A percentile compares a stretch with the other conserved stretches of the same genome.
phyloP scores from a whole-genome alignment of 805 yeast genomes.

The Candida awuae region DNA sequence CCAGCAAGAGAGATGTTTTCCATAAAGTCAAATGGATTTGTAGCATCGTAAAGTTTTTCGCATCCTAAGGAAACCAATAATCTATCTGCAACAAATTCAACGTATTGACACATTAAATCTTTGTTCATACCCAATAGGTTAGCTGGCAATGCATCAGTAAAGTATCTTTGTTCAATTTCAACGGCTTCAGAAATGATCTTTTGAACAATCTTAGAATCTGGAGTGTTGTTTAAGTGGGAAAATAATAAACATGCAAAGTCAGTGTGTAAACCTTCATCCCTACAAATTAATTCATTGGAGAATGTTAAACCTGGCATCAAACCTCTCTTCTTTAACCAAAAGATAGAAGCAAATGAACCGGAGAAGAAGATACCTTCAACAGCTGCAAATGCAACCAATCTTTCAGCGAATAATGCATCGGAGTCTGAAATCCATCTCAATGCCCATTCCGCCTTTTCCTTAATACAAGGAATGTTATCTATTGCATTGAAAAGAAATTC shows the following conservation, averaged over 20 bases:
- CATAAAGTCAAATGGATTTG: constrained; percentile 97
- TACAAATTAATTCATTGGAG: constrained; percentile 93
- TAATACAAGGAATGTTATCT: constrained; percentile 92
- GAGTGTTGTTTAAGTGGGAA: constrained; percentile 88
- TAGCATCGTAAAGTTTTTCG: constrained; percentile 75
- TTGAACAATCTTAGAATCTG: constrained; percentile 69
- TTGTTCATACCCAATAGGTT: constrained; percentile 92
- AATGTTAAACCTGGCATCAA: constrained; percentile 98
- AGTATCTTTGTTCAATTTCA: constrained; percentile 84
- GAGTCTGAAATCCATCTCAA: constrained; percentile 90
- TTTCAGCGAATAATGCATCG: constrained; percentile 86
- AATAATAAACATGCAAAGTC: constrained; percentile 95
- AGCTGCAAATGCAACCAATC: constrained; percentile 97
- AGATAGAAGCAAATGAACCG: constrained; percentile 96
- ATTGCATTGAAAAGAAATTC: constrained; percentile 90
- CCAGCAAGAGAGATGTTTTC: constrained; percentile 98
- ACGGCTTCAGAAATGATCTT: constrained; percentile 93
- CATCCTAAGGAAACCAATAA: constrained; percentile 85
- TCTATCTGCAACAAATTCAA: constrained; percentile 96
- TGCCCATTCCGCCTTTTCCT: constrained; percentile 98
- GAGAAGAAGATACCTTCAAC: constrained; percentile 98
- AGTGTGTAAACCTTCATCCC: constrained; percentile 98
- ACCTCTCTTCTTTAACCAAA: constrained; percentile 99
- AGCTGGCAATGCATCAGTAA: constrained; percentile 91
- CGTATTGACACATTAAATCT: constrained; percentile 92